Evolutionary conservation across 768 basidiomycete genomes (phyloP), one percentile per base, ranked within the genome.

Genomic region (Hericium coralloides): DNA sequence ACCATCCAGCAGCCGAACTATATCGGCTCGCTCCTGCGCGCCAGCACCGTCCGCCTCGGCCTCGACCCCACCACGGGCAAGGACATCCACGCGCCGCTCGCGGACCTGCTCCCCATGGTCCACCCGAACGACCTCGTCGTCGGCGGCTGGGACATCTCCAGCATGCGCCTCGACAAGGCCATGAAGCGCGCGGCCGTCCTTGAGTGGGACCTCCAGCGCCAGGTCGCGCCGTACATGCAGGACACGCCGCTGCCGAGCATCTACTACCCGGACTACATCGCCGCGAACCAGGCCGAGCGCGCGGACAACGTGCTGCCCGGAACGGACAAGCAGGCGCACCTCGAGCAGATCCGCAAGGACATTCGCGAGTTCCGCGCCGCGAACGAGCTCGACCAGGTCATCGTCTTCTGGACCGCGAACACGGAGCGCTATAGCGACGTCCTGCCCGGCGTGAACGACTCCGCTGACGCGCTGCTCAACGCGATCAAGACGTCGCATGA

Each of bases 331-430:
- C 85, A 87, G 63, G 84, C 73, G 7, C 97, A 98, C 70, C 84
- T 99, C 55, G 92, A 97, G 59, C 85, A 89, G 58, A 84, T 98
- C 66, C 89, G 95, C 55, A 78, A 78, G n/a, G 93, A 98, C 67
- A 98, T 98, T 69, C 89, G 92, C 65, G 80, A 83, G 55, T 98
- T 98, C 82, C 98, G 98, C 77, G 66, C 74, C 54, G 74, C 83
- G 59, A 83, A 98, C 68, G 76, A 73, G 18, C 83, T 98, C 49
- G 95, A 95, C 70, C 88, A 88, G 57, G 83, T 92, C 59, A 73
- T 99, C 65, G 87, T 98, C 60, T 95, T 98, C 78, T 98, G 95
- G 95, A 98, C 95, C 15, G 94, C 92, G 64, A 98, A 99, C 76
- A 99, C 95, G 17, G 97, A 98, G 78, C 89, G 95, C 58, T 99